Conservation (phyloP, 1,139 yeast species). For the Pichia sp. region DNA sequence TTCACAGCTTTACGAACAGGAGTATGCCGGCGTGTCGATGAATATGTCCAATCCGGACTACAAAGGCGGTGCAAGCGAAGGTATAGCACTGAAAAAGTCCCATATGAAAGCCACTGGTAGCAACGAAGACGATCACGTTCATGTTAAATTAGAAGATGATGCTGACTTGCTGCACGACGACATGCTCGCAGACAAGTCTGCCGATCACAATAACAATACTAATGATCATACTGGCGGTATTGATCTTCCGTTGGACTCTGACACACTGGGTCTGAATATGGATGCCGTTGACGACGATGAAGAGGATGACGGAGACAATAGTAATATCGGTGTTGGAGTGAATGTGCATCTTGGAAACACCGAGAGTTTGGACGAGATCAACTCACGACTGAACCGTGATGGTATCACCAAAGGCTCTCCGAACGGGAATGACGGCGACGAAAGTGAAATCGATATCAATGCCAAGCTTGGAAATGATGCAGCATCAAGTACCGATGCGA, state of each 20-base stretch:
- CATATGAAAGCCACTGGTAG: background rate
- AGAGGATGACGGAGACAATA: background rate
- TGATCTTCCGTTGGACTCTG: conserved; percentile 1
- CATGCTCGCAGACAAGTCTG: too few relatives aligned
- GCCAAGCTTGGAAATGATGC: too few relatives aligned
- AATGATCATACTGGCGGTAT: too few relatives aligned
- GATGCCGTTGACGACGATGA: background rate
- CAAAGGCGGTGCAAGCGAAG: conserved; percentile 21
- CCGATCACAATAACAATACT: too few relatives aligned
- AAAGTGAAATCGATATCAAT: background rate
- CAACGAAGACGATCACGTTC: background rate
- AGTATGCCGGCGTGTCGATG: conserved; percentile 26
- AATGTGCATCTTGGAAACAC: conserved; percentile 12
- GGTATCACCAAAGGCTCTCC: too few relatives aligned
- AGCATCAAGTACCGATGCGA: too few relatives aligned
- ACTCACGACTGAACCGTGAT: conserved; percentile 3
- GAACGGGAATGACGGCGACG: background rate
- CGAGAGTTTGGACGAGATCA: conserved; percentile 10
- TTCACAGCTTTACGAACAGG: conserved; percentile 31
- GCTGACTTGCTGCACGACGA: too few relatives aligned
- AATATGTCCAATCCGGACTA: conserved; percentile 27
- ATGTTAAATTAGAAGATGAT: background rate
- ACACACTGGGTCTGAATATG: background rate
- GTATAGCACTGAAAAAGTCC: conserved; percentile 3
- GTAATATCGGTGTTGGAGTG: conserved; percentile 11